Evolutionary conservation across 306 rosid genomes (phyloP), one percentile per base, ranked within the genome.

Genomic region (Prunus mongolica): DNA sequence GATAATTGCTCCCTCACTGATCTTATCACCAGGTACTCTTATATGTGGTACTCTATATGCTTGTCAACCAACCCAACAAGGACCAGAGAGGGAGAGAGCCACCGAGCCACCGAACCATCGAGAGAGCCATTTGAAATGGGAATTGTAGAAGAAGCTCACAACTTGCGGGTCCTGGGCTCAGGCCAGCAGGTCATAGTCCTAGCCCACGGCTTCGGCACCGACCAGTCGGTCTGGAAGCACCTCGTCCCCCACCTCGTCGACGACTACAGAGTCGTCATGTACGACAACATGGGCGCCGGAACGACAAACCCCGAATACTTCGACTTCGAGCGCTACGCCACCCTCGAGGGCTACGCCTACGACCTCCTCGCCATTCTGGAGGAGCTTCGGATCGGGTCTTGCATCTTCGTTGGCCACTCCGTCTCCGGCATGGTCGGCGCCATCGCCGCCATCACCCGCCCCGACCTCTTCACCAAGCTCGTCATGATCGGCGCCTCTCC

Each of bases 161-260:
- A 93, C 89, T 89, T 91, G 75, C 87, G 84, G 78, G 69, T 91
- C 8, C 3, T 91, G 34, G 96, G 98, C 16, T 78, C 78, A 6
- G 92, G 93, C 2, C 46, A 76, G 0, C 87, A 71, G 65, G 19
- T 28, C 25, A 62, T 89, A 19, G 88, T 91, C 28, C 82, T 93
- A 1, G 98, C 87, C 51, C 96, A 91, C 20, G 98, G 98, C 25
- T 89, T 91, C 34, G 98, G 98, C 18, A 91, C 98, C 1, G 98
- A 93, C 24, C 98, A 93, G 27, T 93, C 98, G 0, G 85, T 89
- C 12, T 93, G 98, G 96, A 93, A 89, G 72, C 91, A 93, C 82
- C 85, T 89, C 5, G 80, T 86, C 13, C 96, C 96, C 8, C 89
- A 87, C 72, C 77, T 93, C 12, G 58, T 89, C 16, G 84, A 88